These are phyloP conservation scores for Pelargonium fulgidum DNA, from an alignment of 441 rosid genomes.

Conservation along the genomic window DNA sequence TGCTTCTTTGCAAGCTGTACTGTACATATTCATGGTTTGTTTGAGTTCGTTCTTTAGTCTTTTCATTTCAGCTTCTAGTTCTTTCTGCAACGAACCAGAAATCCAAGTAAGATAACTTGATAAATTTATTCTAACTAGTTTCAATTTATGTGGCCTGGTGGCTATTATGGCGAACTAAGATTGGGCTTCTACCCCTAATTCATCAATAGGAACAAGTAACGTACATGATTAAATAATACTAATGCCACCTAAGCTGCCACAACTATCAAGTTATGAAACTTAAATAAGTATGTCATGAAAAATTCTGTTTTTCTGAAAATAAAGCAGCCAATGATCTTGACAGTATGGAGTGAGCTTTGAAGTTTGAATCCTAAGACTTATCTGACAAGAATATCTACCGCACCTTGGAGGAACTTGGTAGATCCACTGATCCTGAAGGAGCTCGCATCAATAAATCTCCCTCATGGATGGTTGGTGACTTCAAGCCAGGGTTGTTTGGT, in stretches of 20 bases:
- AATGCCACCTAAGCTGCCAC: neutral
- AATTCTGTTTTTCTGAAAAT: neutral
- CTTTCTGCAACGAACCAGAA: constrained; percentile 34
- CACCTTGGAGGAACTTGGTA: neutral
- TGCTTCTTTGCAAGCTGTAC: constrained; percentile 84
- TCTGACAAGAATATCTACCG: neutral
- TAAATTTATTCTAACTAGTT: neutral
- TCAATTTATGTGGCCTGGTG: neutral
- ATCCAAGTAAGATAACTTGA: constrained; percentile 7
- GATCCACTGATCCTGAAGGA: neutral
- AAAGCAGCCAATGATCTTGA: neutral
- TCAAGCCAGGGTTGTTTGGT: neutral
- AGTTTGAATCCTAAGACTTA: too few species aligned
- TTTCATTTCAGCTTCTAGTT: constrained; percentile 72
- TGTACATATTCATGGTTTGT: constrained; percentile 85
- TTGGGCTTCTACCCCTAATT: too few species aligned
- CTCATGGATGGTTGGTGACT: too few species aligned
- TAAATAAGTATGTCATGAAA: neutral
- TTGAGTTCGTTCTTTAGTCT: constrained; percentile 69
- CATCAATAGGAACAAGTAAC: neutral
- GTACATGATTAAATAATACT: neutral
- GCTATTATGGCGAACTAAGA: too few species aligned
- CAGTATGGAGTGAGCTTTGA: too few species aligned
- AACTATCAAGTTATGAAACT: neutral
- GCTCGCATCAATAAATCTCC: neutral